Conservation (phyloP, 495 filamentous ascomycete genomes). For the Chaetomium tenue region DNA sequence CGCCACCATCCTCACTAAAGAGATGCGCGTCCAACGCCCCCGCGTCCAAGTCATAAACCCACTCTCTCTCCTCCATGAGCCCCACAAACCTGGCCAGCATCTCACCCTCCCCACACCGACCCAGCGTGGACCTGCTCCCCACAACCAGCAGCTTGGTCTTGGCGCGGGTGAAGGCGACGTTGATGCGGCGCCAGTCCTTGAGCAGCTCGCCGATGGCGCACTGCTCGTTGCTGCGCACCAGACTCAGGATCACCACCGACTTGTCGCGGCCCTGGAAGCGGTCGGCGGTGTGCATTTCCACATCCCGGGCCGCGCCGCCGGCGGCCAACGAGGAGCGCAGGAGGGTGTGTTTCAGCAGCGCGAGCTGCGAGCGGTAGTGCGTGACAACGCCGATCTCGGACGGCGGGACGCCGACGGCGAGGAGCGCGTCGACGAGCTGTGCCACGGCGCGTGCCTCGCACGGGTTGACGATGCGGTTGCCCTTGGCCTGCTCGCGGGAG, state of each 20-base stretch:
- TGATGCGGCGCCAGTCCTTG: constrained; percentile 88
- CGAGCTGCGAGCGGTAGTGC: constrained; percentile 92
- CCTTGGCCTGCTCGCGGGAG: constrained; percentile 67
- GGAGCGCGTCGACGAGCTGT: constrained; percentile 75
- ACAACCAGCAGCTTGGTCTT: constrained; percentile 86
- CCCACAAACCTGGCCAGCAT: constrained; percentile 71
- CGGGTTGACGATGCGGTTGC: constrained; percentile 82
- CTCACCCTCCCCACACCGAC: constrained; percentile 62
- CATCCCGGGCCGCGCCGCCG: constrained; percentile 34
- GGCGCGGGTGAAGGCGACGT: constrained; percentile 91
- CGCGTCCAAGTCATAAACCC: constrained; percentile 69
- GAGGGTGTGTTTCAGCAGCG: constrained; percentile 48
- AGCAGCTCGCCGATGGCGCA: constrained; percentile 82
- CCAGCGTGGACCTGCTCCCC: constrained; percentile 73
- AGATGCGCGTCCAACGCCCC: constrained; percentile 67
- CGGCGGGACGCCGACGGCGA: constrained; percentile 69
- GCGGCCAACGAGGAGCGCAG: constrained; percentile 22
- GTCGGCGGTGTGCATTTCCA: constrained; percentile 96
- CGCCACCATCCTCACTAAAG: constrained; percentile 27
- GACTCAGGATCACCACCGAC: constrained; percentile 77
- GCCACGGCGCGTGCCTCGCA: constrained; percentile 70
- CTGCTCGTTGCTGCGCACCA: constrained; percentile 81
- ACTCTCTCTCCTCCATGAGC: constrained; percentile 68
- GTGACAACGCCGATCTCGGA: constrained; percentile 92
- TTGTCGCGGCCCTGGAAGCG: constrained; percentile 97